Conservation (phyloP, 1,284 basidiomycete genomes). For the Apiotrichum gracile region DNA sequence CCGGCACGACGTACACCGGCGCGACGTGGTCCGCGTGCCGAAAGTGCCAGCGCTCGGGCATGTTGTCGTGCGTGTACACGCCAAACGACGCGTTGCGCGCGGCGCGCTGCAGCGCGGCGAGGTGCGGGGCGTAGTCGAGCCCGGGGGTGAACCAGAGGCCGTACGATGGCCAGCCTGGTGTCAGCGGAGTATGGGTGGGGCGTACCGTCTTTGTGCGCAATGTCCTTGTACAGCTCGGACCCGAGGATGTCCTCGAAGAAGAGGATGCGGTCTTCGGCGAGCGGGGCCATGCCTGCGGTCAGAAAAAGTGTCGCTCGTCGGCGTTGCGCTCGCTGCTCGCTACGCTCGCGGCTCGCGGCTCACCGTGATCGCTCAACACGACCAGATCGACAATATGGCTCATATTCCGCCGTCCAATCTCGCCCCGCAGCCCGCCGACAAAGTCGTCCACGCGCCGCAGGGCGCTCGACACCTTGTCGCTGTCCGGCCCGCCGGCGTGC, state of each 20-base stretch:
- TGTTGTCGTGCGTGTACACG: constrained; percentile 71
- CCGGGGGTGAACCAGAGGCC: constrained; percentile 71
- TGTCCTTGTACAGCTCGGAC: constrained; percentile 57
- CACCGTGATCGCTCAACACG: constrained; percentile 81
- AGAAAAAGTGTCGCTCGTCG: no score
- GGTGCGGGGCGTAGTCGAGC: constrained; percentile 44
- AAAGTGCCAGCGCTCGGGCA: constrained; percentile 77
- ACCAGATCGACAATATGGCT: constrained; percentile 77
- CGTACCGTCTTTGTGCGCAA: constrained; percentile 62
- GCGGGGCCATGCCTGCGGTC: constrained; percentile 78
- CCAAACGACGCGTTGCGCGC: constrained; percentile 61
- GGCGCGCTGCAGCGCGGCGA: constrained; percentile 54
- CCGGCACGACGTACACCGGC: constrained; percentile 77
- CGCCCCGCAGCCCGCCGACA: constrained; percentile 60
- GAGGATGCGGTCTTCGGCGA: constrained; percentile 65
- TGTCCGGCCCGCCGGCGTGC: constrained; percentile 69
- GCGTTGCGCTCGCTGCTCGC: no score
- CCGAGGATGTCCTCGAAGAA: constrained; percentile 82
- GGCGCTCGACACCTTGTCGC: constrained; percentile 62
- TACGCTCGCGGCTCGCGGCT: no score
- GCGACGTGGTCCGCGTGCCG: constrained; percentile 66
- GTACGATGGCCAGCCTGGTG: constrained; percentile 72
- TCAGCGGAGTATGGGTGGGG: neutral
- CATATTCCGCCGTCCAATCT: constrained; percentile 65
- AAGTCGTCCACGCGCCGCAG: constrained; percentile 68